Base-by-base conservation (phyloP, 2,329 filamentous ascomycete genomes). In the Penicillium sp. region DNA sequence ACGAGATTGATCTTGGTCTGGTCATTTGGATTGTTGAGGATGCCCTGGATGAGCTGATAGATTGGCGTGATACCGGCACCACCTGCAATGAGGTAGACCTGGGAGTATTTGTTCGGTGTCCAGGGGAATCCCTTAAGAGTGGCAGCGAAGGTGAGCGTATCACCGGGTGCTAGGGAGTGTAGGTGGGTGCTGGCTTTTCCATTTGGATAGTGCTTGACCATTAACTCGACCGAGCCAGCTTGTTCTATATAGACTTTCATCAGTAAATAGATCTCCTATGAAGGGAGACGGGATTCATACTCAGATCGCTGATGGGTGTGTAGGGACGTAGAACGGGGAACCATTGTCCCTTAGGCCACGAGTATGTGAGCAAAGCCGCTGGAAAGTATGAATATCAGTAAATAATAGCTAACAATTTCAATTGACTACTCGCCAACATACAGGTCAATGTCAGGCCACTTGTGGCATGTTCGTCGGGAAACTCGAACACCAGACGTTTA, bases 31-130 rank as follows among this genome's bases (percentile, higher is more conserved):
- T 91, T 85, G 49, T 79, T 75, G n/a, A 90, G 78, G 59, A 90
- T 88, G 2, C 86, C 86, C 53, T 82, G 84, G 1, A 85, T 80
- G 1, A 91, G 82, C 72, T 90, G 87, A 72, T 86, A 91, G 66
- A 89, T 83, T 0, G 90, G 89, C 0, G 89, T 91, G 65, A 92
- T 90, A 19, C 90, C 90, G 0, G 88, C 88, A 13, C 90, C 89
- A 49, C 90, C 89, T 0, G 89, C 89, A 47, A 92, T 84, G 42
- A 91, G 80, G 2, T 86, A 84, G n/a, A 92, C 75, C 64, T 85
- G 81, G 75, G 80, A 72, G 78, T 76, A 70, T 56, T 75, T 68
- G 58, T 80, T 80, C 30, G 84, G 78, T 24, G 79, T 82, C 84
- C 85, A 90, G 37, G 75, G 69, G 72, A 85, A 84, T 28, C 82